Percentiles rank a stretch among this genome's conserved stretches.
These are phyloP conservation scores for Daldinia eschscholtzii DNA, from an alignment of 2,329 filamentous ascomycete genomes.

Conservation along the genomic window DNA sequence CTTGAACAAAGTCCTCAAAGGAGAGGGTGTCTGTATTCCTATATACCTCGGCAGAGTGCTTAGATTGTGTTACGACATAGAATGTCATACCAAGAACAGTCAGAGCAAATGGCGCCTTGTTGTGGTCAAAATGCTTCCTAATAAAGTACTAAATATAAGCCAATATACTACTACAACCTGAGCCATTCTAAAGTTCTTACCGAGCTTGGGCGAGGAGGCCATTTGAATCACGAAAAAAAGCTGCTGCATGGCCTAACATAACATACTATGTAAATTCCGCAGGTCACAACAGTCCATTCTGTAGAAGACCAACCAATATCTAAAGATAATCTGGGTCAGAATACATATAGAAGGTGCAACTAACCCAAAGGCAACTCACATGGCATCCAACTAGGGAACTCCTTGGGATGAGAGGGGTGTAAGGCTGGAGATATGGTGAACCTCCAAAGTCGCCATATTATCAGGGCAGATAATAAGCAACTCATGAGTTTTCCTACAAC, in stretches of 20 bases:
- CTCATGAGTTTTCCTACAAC: background rate
- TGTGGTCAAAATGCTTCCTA: conserved; percentile 15
- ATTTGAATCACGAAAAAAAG: conserved; percentile 46
- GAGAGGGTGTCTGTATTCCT: conserved; percentile 12
- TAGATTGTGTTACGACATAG: conserved; percentile 46
- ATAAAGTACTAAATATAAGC: too few relatives aligned
- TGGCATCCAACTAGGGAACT: conserved; percentile 35
- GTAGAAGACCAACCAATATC: too few relatives aligned
- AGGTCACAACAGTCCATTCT: background rate
- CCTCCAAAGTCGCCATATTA: conserved; percentile 32
- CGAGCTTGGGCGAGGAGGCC: conserved; percentile 39
- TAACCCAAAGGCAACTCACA: conserved; percentile 15
- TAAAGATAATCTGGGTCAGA: too few relatives aligned
- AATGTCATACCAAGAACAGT: conserved; percentile 42
- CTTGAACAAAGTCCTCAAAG: too few relatives aligned
- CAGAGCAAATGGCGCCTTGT: conserved; percentile 46
- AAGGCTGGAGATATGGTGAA: conserved; percentile 30
- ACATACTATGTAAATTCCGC: background rate
- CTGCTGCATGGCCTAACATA: conserved; percentile 42
- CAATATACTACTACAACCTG: too few relatives aligned
- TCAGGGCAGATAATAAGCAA: background rate
- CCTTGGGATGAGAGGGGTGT: conserved; percentile 25
- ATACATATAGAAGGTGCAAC: too few relatives aligned
- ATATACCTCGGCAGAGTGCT: conserved; percentile 45
- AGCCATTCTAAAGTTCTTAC: conserved; percentile 27